phyloP scores from a whole-genome alignment of 768 basidiomycete species.

The Boletus pseudo-olivaceus region DNA sequence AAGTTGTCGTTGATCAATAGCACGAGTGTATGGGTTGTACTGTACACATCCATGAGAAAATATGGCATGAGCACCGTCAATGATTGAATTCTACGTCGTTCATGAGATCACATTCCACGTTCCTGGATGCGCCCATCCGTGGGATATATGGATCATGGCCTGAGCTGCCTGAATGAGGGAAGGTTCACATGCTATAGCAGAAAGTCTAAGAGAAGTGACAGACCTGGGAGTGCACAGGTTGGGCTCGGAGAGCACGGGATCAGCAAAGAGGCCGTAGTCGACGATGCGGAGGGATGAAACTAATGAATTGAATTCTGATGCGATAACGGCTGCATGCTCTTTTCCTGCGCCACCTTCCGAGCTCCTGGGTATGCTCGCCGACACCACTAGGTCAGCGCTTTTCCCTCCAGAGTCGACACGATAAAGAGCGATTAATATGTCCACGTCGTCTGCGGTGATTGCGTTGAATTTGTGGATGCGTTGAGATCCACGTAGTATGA shows the following conservation, averaged over 20 bases:
- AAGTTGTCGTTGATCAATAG: not conserved
- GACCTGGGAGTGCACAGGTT: not conserved
- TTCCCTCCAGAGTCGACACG: conserved; percentile 56
- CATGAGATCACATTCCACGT: conserved; percentile 5
- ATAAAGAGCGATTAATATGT: conserved; percentile 77
- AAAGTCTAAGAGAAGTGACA: not conserved
- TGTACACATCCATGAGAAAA: conserved; percentile 4
- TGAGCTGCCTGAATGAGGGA: not conserved
- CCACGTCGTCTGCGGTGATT: conserved; percentile 58
- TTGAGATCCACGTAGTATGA: conserved; percentile 68
- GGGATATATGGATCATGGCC: not conserved
- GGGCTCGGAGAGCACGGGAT: conserved; percentile 11
- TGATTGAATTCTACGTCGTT: not conserved
- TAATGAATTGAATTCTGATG: conserved; percentile 51
- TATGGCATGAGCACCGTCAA: not conserved
- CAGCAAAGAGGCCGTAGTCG: conserved; percentile 65
- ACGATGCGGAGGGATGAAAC: conserved; percentile 59
- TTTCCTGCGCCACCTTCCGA: conserved; percentile 28
- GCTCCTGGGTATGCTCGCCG: conserved; percentile 75
- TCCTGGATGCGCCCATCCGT: not conserved
- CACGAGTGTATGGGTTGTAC: too few relatives aligned
- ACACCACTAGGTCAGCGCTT: conserved; percentile 77
- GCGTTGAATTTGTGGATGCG: conserved; percentile 74
- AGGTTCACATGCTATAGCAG: not conserved
- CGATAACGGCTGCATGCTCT: conserved; percentile 29